Evolutionary conservation across 495 filamentous ascomycete species (phyloP).

Genomic region (Pseudoneurospora amorphoporcata): DNA sequence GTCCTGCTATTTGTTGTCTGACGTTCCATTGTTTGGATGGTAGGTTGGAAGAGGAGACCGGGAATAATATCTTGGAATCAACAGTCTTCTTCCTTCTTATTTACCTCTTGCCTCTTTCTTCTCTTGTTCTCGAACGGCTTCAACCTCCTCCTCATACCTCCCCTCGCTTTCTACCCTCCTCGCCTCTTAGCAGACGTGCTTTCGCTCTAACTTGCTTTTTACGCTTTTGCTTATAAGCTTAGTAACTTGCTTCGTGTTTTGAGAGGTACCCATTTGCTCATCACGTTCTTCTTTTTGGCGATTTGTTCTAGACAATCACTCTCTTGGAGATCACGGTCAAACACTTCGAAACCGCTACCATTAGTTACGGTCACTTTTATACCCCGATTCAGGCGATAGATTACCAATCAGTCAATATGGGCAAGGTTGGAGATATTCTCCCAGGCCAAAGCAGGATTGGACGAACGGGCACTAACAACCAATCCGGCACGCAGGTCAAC

Average conservation of each 20-base stretch:
- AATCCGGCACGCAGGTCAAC: slow-evolving; percentile 15
- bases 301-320: not conserved
- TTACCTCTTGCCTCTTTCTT: not conserved
- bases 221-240: not conserved
- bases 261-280: not conserved
- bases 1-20: not conserved
- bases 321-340: not conserved
- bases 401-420: slow-evolving; percentile 6
- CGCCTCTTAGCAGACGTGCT: not conserved
- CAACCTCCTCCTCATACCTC: not conserved
- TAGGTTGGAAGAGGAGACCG: not conserved
- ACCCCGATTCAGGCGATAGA: not conserved
- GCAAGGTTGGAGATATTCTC: slow-evolving; percentile 5
- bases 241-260: not conserved
- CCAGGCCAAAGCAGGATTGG: not conserved
- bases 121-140: not conserved
- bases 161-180: not conserved
- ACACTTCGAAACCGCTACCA: not conserved
- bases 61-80: not conserved
- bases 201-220: not conserved
- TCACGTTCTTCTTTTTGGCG: not conserved
- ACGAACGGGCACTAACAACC: not conserved
- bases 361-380: not conserved
- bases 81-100: not conserved
- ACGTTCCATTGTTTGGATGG: not conserved